phyloP scores from a whole-genome alignment of 441 rosid species.

The Pelargonium fulgidum region DNA sequence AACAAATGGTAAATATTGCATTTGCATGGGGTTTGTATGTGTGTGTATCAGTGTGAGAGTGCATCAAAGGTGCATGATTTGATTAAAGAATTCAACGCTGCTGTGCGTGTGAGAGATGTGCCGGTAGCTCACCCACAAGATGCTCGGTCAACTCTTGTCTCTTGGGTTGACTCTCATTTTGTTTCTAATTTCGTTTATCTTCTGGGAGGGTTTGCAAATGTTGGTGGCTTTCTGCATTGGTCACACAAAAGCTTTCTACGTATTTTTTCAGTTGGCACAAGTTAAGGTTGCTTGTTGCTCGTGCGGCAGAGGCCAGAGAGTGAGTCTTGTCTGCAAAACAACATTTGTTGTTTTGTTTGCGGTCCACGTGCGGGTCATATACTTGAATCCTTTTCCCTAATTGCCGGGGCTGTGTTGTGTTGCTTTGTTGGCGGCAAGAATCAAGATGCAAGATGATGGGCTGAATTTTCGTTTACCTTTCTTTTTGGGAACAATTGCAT shows the following conservation, averaged over 20 bases:
- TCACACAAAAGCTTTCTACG: slow-evolving; percentile 17
- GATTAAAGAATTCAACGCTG: slow-evolving; percentile 93
- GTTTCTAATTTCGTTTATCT: no score
- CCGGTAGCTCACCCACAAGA: slow-evolving; percentile 89
- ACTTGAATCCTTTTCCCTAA: no score
- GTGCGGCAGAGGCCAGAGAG: no score
- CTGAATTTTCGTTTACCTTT: neutral
- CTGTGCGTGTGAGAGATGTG: slow-evolving; percentile 65
- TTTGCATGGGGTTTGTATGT: slow-evolving; percentile 15
- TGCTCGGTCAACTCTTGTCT: slow-evolving; percentile 62
- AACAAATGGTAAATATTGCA: neutral
- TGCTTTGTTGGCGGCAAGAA: slow-evolving; percentile 2
- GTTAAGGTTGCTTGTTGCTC: slow-evolving; percentile 22
- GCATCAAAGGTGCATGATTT: slow-evolving; percentile 71
- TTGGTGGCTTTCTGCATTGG: slow-evolving; percentile 26
- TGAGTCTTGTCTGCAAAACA: no score
- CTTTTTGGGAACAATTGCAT: neutral
- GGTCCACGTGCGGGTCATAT: no score
- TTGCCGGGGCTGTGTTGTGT: neutral
- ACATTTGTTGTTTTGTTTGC: no score
- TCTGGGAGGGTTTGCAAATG: neutral
- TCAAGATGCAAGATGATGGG: slow-evolving; percentile 2
- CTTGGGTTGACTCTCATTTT: neutral
- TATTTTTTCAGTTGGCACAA: neutral
- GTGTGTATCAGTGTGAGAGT: neutral